Evolutionary conservation across 2,329 filamentous ascomycete genomes (phyloP), one percentile per base, ranked within the genome.

Genomic region (Xylariales sp.): DNA sequence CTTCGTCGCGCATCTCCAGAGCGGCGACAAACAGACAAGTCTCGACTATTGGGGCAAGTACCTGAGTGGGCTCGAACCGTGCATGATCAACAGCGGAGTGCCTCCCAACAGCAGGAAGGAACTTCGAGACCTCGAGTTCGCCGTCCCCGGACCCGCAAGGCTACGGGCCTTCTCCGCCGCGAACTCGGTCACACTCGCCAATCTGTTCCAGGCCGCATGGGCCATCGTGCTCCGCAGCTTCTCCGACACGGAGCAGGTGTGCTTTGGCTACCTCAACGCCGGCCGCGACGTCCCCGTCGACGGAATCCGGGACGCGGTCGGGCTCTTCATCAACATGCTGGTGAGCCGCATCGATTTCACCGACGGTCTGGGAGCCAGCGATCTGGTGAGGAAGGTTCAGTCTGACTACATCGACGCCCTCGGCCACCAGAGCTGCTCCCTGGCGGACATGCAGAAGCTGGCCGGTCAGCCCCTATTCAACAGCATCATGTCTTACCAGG

Each of bases 341-440:
- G 38, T 40, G 8, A 75, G 68, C 44, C 65, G 69, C 5, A 59
- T 76, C 4, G 52, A 60, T 42, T 48, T 71, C 53, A 42, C 56
- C 35, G 40, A 57, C 50, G 41, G 62, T 33, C 35, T 43, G 2
- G 40, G 60, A 10, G 51, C 76, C 8, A 44, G 52, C 2, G 62
- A 69, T 9, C 53, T 67, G 1, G 57, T 73, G 0, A 64, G 67
- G 21, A 56, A 56, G 9, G 59, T 73, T 0, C 73, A 75, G 31
- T 55, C 58, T 10, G 65, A 74, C 41, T 69, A 71, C 14, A 60
- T 71, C 15, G 56, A 61, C 28, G 66, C 67, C 31, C 60, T 77
- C 45, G 58, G 64, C 0, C 64, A 76, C 46, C 73, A 76, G 44
- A 66, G 62, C 42, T 71, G 69, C 47, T 74, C 73, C 3, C 57